Evolutionary conservation across 2,329 filamentous ascomycete species (phyloP).

Genomic region (Cercospora citrullina): DNA sequence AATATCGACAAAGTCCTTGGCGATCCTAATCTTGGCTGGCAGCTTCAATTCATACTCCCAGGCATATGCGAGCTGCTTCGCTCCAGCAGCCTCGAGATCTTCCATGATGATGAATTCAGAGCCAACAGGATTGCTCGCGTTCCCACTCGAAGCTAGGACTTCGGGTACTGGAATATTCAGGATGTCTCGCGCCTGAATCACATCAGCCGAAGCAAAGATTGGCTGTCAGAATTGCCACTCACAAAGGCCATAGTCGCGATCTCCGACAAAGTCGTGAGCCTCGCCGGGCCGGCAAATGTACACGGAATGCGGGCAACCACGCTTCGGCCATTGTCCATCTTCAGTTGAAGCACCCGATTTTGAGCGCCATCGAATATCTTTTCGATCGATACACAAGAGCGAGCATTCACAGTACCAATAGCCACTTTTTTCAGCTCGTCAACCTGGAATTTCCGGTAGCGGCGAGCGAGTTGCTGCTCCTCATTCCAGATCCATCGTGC

Average conservation of each 20-base stretch:
- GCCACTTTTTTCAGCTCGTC: conserved; percentile 38
- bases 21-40: conserved; percentile 34
- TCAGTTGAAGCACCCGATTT: conserved; percentile 33
- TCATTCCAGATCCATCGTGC: conserved; percentile 43
- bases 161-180: conserved; percentile 28
- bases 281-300: conserved; percentile 34
- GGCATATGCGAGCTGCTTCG: conserved; percentile 26
- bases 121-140: conserved; percentile 27
- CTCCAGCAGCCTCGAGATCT: conserved; percentile 33
- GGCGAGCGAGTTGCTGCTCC: conserved; percentile 35
- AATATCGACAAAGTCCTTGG: conserved; percentile 40
- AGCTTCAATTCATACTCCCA: conserved; percentile 32
- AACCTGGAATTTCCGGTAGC: conserved; percentile 41
- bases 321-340: conserved; percentile 29
- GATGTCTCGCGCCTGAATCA: neutral
- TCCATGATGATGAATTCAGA: conserved; percentile 38
- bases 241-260: conserved; percentile 17
- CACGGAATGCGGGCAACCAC: conserved; percentile 21
- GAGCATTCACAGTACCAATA: conserved; percentile 35
- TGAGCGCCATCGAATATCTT: conserved; percentile 35
- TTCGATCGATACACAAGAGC: conserved; percentile 39
- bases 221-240: neutral
- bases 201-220: neutral
- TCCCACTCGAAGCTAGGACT: conserved; percentile 30
- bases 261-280: conserved; percentile 8